Conservation (phyloP, 805 yeast genomes). For the Limtongozyma cylindracea region DNA sequence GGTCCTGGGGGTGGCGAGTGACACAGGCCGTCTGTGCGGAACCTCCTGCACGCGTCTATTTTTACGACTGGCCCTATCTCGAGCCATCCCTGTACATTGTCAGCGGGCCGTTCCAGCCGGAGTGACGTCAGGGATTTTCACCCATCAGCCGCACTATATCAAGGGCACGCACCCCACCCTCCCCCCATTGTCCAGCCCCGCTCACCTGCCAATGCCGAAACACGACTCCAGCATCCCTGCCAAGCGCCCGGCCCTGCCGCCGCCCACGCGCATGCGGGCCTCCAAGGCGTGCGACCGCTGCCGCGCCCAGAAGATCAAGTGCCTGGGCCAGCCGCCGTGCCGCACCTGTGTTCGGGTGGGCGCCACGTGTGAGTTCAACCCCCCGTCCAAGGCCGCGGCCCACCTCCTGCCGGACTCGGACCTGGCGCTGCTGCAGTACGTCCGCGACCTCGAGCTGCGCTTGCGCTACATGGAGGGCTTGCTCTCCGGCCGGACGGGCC, state of each 20-base stretch:
- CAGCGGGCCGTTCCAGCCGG: too few species aligned
- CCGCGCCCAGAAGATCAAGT: slow-evolving; percentile 26
- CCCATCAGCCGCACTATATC: too few species aligned
- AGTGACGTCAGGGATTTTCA: too few species aligned
- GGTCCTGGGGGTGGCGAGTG: too few species aligned
- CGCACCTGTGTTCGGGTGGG: slow-evolving; percentile 14
- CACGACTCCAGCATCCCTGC: slow-evolving; percentile 1
- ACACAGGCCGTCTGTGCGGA: too few species aligned
- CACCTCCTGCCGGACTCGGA: neutral
- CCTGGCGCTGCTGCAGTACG: slow-evolving; percentile 3
- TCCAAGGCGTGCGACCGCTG: slow-evolving; percentile 31
- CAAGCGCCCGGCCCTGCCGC: neutral
- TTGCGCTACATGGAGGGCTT: slow-evolving; percentile 13
- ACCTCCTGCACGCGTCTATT: too few species aligned
- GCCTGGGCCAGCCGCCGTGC: slow-evolving; percentile 29
- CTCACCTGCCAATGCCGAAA: slow-evolving; percentile 1
- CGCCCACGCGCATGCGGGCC: slow-evolving; percentile 11
- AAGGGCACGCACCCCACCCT: too few species aligned
- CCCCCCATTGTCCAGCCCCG: neutral
- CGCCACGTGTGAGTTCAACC: slow-evolving; percentile 8
- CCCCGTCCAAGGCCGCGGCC: neutral
- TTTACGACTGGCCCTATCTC: too few species aligned
- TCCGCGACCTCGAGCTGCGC: slow-evolving; percentile 11
- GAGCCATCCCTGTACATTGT: too few species aligned
- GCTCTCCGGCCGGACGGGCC: slow-evolving; percentile 1